A percentile compares a stretch with the other conserved stretches of the same genome.
phyloP scores from a whole-genome alignment of 2,329 filamentous ascomycete species.

The Zymoseptoria crescenta region DNA sequence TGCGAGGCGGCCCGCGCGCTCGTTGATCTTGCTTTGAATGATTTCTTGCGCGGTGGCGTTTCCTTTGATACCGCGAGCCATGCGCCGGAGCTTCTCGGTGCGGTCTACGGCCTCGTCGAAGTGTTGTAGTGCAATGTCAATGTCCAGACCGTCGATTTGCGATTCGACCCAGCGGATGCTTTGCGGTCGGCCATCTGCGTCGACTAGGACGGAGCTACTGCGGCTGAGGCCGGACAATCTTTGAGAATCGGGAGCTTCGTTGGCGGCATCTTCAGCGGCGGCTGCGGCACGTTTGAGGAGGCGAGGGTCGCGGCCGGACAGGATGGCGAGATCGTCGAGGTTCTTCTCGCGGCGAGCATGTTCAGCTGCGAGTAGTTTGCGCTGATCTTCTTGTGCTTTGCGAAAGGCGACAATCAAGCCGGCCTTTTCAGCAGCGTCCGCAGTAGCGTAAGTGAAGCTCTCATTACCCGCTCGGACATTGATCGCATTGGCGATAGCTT shows the following conservation, averaged over 20 bases:
- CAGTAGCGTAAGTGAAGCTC: slow-evolving; percentile 86
- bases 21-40: slow-evolving; percentile 83
- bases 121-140: slow-evolving; percentile 83
- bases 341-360: slow-evolving; percentile 74
- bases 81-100: slow-evolving; percentile 74
- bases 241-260: slow-evolving; percentile 11
- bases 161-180: slow-evolving; percentile 92
- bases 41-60: slow-evolving; percentile 86
- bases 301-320: slow-evolving; percentile 26
- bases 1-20: slow-evolving; percentile 71
- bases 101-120: slow-evolving; percentile 78
- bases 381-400: slow-evolving; percentile 85
- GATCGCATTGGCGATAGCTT: slow-evolving; percentile 65
- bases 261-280: slow-evolving; percentile 34
- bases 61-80: slow-evolving; percentile 73
- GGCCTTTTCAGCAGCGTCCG: slow-evolving; percentile 65
- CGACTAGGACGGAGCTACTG: slow-evolving; percentile 61
- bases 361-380: slow-evolving; percentile 76
- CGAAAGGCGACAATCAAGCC: slow-evolving; percentile 80
- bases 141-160: slow-evolving; percentile 92
- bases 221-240: slow-evolving; percentile 18
- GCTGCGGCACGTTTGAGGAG: slow-evolving; percentile 52
- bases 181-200: slow-evolving; percentile 93
- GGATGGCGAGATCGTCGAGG: slow-evolving; percentile 25
- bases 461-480: slow-evolving; percentile 85